These are phyloP conservation scores for Umbelopsis sp. DNA, from an alignment of 192 early-diverging fungal genomes.

Conservation along the genomic window DNA sequence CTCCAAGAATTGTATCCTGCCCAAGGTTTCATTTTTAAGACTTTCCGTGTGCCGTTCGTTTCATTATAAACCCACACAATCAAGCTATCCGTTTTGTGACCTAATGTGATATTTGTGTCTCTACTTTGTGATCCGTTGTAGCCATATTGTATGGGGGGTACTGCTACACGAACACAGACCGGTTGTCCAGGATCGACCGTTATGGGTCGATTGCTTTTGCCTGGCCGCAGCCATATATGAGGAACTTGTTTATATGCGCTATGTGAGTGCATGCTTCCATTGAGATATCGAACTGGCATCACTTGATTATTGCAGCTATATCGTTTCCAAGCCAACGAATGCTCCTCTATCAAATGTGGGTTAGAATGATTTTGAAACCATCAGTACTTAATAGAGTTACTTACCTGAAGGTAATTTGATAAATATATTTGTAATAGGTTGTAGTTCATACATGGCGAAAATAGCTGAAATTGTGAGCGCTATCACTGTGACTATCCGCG, in stretches of 20 bases:
- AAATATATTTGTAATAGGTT: too few species aligned
- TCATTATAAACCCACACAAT: slow-evolving; percentile 3
- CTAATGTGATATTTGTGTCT: background rate
- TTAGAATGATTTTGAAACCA: too few species aligned
- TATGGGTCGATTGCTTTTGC: background rate
- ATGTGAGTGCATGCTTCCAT: too few species aligned
- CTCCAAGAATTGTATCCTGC: background rate
- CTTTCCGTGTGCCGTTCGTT: background rate
- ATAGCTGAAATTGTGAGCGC: too few species aligned
- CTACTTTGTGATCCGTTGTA: background rate
- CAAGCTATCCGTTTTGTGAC: background rate
- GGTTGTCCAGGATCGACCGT: background rate
- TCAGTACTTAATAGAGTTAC: too few species aligned
- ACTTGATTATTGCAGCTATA: too few species aligned
- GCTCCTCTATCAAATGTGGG: too few species aligned
- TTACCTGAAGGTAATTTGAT: too few species aligned
- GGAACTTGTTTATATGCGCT: background rate
- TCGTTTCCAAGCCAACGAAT: too few species aligned
- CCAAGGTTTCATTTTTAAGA: slow-evolving; percentile 10
- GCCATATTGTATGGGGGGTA: background rate
- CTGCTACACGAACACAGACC: slow-evolving; percentile 9
- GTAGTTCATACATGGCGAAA: too few species aligned
- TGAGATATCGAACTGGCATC: too few species aligned
- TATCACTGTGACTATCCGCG: too few species aligned
- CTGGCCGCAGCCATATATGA: background rate